These are phyloP conservation scores for Argentina anserina DNA, from an alignment of 306 rosid genomes.

Conservation along the genomic window DNA sequence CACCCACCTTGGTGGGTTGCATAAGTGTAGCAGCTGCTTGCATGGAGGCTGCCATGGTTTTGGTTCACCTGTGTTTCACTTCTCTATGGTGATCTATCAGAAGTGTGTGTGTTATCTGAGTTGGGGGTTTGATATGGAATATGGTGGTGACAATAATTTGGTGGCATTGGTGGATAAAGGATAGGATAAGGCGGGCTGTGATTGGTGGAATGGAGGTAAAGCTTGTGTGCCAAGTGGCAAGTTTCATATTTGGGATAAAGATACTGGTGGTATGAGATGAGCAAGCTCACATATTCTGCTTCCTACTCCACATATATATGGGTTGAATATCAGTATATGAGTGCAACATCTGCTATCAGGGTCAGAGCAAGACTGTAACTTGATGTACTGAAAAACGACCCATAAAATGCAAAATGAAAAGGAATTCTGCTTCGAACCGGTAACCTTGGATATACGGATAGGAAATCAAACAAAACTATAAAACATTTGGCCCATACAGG, in stretches of 20 bases:
- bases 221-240: constrained; percentile 49
- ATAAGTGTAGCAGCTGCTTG: constrained; percentile 90
- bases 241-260: constrained; percentile 36
- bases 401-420: neutral
- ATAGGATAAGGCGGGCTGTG: constrained; percentile 76
- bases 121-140: constrained; percentile 25
- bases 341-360: neutral
- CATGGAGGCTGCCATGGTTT: constrained; percentile 89
- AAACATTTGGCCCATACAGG: constrained; percentile 9
- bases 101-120: constrained; percentile 5
- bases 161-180: constrained; percentile 61
- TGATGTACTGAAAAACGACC: neutral
- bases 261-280: constrained; percentile 25
- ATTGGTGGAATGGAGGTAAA: constrained; percentile 57
- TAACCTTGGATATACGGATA: too few species aligned
- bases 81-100: neutral
- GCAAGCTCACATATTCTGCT: neutral
- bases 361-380: neutral
- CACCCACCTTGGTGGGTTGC: constrained; percentile 72
- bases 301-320: constrained; percentile 5
- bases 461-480: neutral
- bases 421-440: neutral
- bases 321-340: neutral
- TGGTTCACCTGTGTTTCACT: constrained; percentile 6
- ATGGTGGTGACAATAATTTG: constrained; percentile 28